Percentiles rank a stretch among this genome's conserved stretches.
These are phyloP conservation scores for Candida awuae DNA, from an alignment of 805 yeast genomes.

Conservation along the genomic window DNA sequence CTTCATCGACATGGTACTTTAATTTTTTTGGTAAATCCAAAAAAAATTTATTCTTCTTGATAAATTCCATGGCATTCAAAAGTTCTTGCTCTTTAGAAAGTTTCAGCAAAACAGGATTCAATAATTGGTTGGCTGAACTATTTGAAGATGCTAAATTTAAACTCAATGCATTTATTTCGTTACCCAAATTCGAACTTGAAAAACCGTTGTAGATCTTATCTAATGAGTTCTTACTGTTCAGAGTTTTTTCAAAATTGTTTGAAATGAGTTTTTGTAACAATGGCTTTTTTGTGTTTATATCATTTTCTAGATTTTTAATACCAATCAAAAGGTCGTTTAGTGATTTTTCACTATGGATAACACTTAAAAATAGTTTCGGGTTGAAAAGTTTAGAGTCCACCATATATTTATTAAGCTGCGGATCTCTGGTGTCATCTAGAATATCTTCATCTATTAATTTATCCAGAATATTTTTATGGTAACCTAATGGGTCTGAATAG, in stretches of 20 bases:
- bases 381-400: conserved; percentile 53
- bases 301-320: conserved; percentile 39
- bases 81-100: conserved; percentile 41
- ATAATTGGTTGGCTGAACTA: conserved; percentile 40
- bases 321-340: conserved; percentile 42
- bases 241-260: conserved; percentile 55
- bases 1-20: conserved; percentile 33
- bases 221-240: conserved; percentile 53
- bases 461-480: conserved; percentile 37
- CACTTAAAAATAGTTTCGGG: conserved; percentile 46
- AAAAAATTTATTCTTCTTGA: conserved; percentile 44
- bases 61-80: conserved; percentile 40
- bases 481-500: conserved; percentile 47
- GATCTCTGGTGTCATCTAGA: conserved; percentile 32
- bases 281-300: conserved; percentile 41
- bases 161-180: conserved; percentile 19
- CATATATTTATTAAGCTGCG: conserved; percentile 34
- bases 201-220: conserved; percentile 55
- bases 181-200: conserved; percentile 22
- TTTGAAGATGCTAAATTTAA: conserved; percentile 42
- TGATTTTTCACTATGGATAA: conserved; percentile 48
- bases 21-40: conserved; percentile 52
- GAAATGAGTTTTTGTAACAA: conserved; percentile 46
- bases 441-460: conserved; percentile 34
- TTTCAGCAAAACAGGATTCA: conserved; percentile 52